Evolutionary conservation across 208 protist species (phyloP), one percentile per base, ranked within the genome.

Genomic region (Trypanosoma caninum): DNA sequence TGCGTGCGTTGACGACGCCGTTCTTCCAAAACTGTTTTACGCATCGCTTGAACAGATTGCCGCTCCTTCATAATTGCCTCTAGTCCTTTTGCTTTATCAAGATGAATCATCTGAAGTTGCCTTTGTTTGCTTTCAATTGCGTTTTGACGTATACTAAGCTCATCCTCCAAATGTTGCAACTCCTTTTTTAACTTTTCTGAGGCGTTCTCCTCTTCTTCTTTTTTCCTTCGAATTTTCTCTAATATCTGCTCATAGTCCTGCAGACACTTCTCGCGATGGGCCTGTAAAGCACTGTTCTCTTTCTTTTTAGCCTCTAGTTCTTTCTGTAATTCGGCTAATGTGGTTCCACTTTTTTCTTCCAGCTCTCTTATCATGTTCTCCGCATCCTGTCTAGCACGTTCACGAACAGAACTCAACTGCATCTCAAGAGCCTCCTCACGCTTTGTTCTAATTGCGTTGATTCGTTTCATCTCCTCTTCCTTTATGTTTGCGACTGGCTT

Each of bases 161-260:
- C 85, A 60, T 85, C 78, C 69, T 96, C 84, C 20, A 95, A 56
- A 57, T 88, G 74, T 33, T 50, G 41, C 69, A 95, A 81, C 60
- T 94, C 89, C 54, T 87, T 84, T n/a, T 72, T 74, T 42, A 96
- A 74, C 46, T 72, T 69, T 45, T 79, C 65, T 31, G 83, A 75
- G 14, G 75, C 60, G 22, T 40, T 70, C 61, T 97, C 91, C 68
- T 97, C 86, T 5, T 89, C 78, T 35, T 97, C 61, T 72, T 94
- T 93, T 78, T 93, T 94, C 30, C 79, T 84, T 30, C 91, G 85
- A 54, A 93, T 88, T 72, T 89, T 86, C 34, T 97, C 86, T 37
- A 97, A 66, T 23, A 76, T 78, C 69, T 92, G 80, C 64, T 97
- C 88, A 56, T 90, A 97, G 40, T 97, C 87, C 14, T 69, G 54